phyloP scores from a whole-genome alignment of 176 grass and related monocot genomes.

The Otatea glauca region DNA sequence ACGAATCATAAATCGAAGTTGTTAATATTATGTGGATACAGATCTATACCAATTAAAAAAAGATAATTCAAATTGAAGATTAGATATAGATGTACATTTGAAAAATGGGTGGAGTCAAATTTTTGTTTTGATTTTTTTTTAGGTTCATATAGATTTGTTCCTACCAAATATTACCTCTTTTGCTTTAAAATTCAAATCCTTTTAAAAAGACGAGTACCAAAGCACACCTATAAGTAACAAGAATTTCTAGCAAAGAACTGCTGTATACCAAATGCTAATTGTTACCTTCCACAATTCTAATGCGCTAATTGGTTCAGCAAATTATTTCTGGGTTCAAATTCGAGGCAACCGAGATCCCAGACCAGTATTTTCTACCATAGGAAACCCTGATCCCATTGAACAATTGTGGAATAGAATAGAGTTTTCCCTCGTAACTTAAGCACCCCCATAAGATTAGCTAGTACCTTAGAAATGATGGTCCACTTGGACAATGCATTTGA shows the following conservation, averaged over 20 bases:
- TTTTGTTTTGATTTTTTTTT: too few species aligned
- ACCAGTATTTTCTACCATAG: background rate
- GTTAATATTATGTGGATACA: too few species aligned
- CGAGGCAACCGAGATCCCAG: background rate
- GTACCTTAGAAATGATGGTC: background rate
- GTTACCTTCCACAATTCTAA: background rate
- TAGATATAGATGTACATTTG: too few species aligned
- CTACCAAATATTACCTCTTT: too few species aligned
- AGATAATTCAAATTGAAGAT: too few species aligned
- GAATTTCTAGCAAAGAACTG: background rate
- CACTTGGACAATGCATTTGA: background rate
- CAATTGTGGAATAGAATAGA: background rate
- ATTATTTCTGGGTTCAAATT: background rate
- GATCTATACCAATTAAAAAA: too few species aligned
- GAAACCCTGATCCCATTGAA: background rate
- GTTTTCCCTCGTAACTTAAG: background rate
- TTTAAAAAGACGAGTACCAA: too few species aligned
- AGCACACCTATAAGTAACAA: too few species aligned
- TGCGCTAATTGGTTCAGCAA: background rate
- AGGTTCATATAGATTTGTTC: too few species aligned
- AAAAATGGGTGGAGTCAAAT: too few species aligned
- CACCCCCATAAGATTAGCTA: background rate
- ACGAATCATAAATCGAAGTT: too few species aligned
- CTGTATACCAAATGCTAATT: background rate
- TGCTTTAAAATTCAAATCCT: too few species aligned